phyloP scores from a whole-genome alignment of 768 basidiomycete species.

The Tylopilus felleus region DNA sequence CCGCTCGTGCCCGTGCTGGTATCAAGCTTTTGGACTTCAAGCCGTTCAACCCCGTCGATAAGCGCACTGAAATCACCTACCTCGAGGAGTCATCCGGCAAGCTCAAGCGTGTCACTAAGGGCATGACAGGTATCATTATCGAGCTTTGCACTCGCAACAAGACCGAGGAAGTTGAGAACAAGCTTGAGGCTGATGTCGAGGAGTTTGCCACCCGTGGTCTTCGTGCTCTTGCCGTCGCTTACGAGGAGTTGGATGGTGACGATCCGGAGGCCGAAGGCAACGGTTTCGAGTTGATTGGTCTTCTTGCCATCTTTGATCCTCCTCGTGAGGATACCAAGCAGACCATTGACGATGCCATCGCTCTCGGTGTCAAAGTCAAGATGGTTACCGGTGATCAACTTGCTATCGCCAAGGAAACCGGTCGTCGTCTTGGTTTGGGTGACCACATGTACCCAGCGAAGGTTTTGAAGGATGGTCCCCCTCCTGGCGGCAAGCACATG shows the following conservation, averaged over 20 bases:
- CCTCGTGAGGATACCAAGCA: constrained; percentile 98
- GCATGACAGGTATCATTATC: constrained; percentile 99
- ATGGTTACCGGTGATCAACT: constrained; percentile 99
- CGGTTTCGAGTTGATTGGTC: constrained; percentile 96
- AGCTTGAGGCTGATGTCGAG: constrained; percentile 92
- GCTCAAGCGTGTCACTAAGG: constrained; percentile 98
- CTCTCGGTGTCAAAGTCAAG: constrained; percentile 97
- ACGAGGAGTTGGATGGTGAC: constrained; percentile 85
- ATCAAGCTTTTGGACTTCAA: constrained; percentile 99
- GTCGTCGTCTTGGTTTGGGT: constrained; percentile 94
- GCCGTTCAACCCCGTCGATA: constrained; percentile 99
- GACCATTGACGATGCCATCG: constrained; percentile 95
- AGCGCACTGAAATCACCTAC: constrained; percentile 99
- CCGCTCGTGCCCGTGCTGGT: constrained; percentile 74
- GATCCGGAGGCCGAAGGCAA: constrained; percentile 87
- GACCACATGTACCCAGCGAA: constrained; percentile 99
- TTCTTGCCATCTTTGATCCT: constrained; percentile 96
- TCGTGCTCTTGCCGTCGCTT: constrained; percentile 91
- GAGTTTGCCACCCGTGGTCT: constrained; percentile 96
- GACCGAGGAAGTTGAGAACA: constrained; percentile 87
- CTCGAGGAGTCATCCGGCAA: constrained; percentile 91
- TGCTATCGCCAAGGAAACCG: constrained; percentile 99
- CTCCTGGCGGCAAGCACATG: constrained; percentile 77
- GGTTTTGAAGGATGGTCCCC: constrained; percentile 97
- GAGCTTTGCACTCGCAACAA: constrained; percentile 98